Percentiles rank a stretch among this genome's conserved stretches.
These are phyloP conservation scores for Trichoderma erinaceum DNA, from an alignment of 495 filamentous ascomycete genomes.

Conservation along the genomic window DNA sequence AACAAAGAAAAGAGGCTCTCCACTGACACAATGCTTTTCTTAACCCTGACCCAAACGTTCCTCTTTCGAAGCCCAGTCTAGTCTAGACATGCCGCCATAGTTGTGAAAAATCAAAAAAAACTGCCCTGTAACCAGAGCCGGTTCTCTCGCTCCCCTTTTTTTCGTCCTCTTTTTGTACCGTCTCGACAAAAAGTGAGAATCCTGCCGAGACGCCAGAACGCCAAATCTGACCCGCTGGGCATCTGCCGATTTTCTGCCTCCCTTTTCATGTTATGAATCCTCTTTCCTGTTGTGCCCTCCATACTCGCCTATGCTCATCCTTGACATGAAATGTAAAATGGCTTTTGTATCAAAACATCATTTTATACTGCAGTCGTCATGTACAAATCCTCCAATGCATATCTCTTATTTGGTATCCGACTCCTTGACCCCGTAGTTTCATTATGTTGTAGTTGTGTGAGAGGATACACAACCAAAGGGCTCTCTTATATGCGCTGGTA, in stretches of 20 bases:
- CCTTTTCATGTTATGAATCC: background rate
- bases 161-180: background rate
- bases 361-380: background rate
- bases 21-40: background rate
- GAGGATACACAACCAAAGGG: background rate
- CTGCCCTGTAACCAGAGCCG: background rate
- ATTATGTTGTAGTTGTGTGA: background rate
- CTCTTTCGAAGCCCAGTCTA: background rate
- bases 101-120: background rate
- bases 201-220: slow-evolving; percentile 9
- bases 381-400: background rate
- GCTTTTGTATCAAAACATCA: slow-evolving; percentile 1
- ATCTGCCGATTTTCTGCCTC: background rate
- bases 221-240: background rate
- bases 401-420: background rate
- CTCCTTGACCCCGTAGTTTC: background rate
- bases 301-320: background rate
- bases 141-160: background rate
- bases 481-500: slow-evolving; percentile 65
- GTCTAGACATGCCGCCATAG: background rate
- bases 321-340: background rate
- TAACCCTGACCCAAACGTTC: background rate
- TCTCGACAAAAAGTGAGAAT: slow-evolving; percentile 6
- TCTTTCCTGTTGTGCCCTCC: background rate
- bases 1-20: background rate